Base-by-base conservation (phyloP, 345 rosid genomes). In the Eucalyptus camaldulensis region DNA sequence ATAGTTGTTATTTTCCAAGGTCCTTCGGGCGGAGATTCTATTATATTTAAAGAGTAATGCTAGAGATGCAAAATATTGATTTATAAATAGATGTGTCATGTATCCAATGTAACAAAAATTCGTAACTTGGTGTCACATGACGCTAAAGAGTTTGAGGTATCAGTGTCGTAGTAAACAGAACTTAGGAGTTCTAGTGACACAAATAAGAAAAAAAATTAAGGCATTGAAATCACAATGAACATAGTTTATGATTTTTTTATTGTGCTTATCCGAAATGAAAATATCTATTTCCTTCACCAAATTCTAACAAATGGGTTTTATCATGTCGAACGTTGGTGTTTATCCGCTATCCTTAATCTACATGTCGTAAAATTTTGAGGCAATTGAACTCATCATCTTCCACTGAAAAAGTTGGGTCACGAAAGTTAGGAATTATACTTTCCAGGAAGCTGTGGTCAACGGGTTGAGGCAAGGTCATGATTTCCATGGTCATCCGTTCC, bases 81-180 rank as follows among this genome's bases (percentile, higher is more conserved):
- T 53, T 53, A 25, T 53, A 53, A 53, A 21, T 5, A 21, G 10
- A 53, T 8, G 25, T 8, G 1, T 53, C 58, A 21, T 53, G 4
- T 53, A 53, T 53, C 29, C 13, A 56, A 24, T 56, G 62, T 56
- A 56, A 5, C 62, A 56, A 56, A 56, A 56, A 24, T 62, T 62
- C 0, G 0, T 62, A 29, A 62, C 31, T 69, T 69, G 80, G 7
- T 8, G 3, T 31, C 22, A 16, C 12, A 4, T 10, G 3, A 25
- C 6, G 1, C 6, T 9, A 56, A 56, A 56, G 62, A 56, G 29
- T 2, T 56, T 56, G 62, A 56, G 29, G 10, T 10, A 10, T 58
- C 0, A 10, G 14, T 58, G n/a, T 25, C 0, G 7, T 58, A 5
- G 5, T 25, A 7, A 14, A 11, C 1, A 58, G 0, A 25, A 58